phyloP scores from a whole-genome alignment of 352 stramenopile genomes.

The Phytopythium boreale region DNA sequence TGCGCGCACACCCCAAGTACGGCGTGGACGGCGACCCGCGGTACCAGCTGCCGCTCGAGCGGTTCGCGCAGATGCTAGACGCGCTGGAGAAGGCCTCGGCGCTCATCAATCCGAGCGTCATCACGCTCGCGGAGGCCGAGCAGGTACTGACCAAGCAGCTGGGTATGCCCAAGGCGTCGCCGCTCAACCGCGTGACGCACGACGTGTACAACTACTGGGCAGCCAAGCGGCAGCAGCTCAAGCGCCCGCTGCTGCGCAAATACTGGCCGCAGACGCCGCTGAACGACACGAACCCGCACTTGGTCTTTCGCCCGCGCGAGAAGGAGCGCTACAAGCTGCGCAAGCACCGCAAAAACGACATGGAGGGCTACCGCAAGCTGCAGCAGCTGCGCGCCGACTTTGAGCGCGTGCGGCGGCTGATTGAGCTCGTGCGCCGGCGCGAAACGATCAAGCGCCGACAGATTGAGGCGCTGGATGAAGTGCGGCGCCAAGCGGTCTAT shows the following conservation, averaged over 20 bases:
- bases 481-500: constrained; percentile 58
- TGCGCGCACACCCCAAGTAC: constrained; percentile 80
- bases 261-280: constrained; percentile 95
- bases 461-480: constrained; percentile 81
- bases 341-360: constrained; percentile 96
- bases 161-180: constrained; percentile 51
- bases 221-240: constrained; percentile 89
- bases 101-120: constrained; percentile 71
- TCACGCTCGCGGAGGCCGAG: constrained; percentile 71
- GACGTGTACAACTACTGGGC: constrained; percentile 97
- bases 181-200: constrained; percentile 63
- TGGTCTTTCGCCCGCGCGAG: constrained; percentile 97
- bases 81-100: constrained; percentile 83
- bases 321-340: constrained; percentile 97
- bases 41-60: constrained; percentile 67
- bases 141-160: constrained; percentile 71
- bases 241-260: constrained; percentile 91
- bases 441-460: constrained; percentile 83
- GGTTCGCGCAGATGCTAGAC: constrained; percentile 82
- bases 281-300: constrained; percentile 98
- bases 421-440: constrained; percentile 82
- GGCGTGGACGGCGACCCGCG: constrained; percentile 74
- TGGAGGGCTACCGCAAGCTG: constrained; percentile 94
- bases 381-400: constrained; percentile 93
- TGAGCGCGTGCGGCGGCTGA: constrained; percentile 80